Base-by-base conservation (phyloP, 352 stramenopile genomes). In the Pythium scleroteichum region DNA sequence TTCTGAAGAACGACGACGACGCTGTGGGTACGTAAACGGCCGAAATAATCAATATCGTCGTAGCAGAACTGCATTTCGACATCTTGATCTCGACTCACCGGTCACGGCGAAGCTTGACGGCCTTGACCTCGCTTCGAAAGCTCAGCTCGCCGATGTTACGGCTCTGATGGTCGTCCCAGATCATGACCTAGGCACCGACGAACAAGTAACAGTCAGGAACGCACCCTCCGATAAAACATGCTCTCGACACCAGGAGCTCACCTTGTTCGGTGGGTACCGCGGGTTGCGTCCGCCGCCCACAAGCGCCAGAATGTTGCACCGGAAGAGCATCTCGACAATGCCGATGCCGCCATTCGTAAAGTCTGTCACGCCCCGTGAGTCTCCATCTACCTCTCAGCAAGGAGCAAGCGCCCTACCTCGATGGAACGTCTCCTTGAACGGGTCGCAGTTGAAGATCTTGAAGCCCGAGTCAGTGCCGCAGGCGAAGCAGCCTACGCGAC, bases 271-370 rank as follows among this genome's bases (percentile, higher is more conserved):
- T 49, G 97, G 95, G 61, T 98, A 98, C 58, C 94, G 76, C 32
- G 96, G 94, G 61, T 94, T 95, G 48, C 85, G 79, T 17, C 93
- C 94, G 20, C 91, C 94, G 9, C 94, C 94, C 17, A 98, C 94
- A 33, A 98, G 90, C 32, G 95, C 78, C 46, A 99, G 85, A 24
- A 99, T 95, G 72, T 99, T 99, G 76, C 95, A 99, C 20, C 97
- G 91, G 74, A 99, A 99, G 2, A 99, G 88, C 97, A 99, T 99
- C 82, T 99, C 97, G 6, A 99, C 97, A 58, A 97, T 96, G 14
- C 96, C 97, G 57, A 99, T 98, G 27, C 97, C 96, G 45, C 92
- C 94, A 84, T 92, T 96, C 42, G 87, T 85, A 61, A 98, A 98
- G 64, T 97, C 88, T 95, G 44, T 14, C 17, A 45, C 29, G 14